phyloP scores from a whole-genome alignment of 139 green algal species.

The Coelastrella sp. region DNA sequence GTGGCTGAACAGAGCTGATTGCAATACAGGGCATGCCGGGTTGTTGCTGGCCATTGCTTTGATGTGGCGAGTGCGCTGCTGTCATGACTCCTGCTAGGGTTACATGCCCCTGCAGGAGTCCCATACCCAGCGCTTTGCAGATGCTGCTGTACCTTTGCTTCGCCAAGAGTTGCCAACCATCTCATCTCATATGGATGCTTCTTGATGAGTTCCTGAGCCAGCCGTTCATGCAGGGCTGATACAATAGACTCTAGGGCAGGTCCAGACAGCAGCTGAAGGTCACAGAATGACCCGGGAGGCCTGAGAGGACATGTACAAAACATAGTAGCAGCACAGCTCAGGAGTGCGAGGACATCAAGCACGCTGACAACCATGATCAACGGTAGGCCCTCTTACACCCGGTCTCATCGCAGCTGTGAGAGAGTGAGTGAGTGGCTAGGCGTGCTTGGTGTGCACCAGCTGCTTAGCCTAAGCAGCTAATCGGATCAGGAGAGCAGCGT shows the following conservation, averaged over 20 bases:
- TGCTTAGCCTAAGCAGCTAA: too few relatives aligned
- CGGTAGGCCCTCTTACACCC: too few relatives aligned
- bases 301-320: not conserved
- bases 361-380: not conserved
- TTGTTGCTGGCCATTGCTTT: too few relatives aligned
- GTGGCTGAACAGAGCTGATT: too few relatives aligned
- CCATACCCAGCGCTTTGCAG: not conserved
- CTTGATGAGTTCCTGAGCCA: slow-evolving; percentile 50
- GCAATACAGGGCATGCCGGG: too few relatives aligned
- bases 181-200: slow-evolving; percentile 55
- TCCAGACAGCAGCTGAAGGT: slow-evolving; percentile 62
- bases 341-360: not conserved
- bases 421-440: too few relatives aligned
- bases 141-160: not conserved
- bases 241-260: slow-evolving; percentile 22
- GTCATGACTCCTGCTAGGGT: not conserved
- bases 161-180: slow-evolving; percentile 42
- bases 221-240: not conserved
- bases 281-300: slow-evolving; percentile 47
- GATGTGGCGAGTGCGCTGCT: too few relatives aligned
- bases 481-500: too few relatives aligned
- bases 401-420: too few relatives aligned
- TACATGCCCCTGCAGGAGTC: not conserved
- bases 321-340: not conserved
- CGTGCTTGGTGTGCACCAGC: too few relatives aligned